Conservation (phyloP, 2,329 filamentous ascomycete species). For the Aureobasidium subglaciale region DNA sequence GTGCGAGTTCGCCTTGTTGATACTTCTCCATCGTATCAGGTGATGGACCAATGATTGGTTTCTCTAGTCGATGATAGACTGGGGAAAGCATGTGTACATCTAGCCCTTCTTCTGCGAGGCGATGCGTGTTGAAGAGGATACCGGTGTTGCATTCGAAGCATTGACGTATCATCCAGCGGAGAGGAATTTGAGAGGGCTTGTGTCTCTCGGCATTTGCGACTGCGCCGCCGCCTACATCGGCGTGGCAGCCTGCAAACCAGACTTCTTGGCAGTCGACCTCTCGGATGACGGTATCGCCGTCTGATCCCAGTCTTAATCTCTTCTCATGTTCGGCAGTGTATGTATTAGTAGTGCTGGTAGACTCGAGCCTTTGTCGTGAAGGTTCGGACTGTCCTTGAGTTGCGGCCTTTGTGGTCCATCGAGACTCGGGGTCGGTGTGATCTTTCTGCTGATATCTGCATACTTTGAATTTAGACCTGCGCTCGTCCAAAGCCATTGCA, state of each 20-base stretch:
- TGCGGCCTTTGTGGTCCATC: constrained; percentile 20
- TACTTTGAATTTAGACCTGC: constrained; percentile 39
- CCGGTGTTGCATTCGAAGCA: constrained; percentile 42
- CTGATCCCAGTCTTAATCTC: constrained; percentile 22
- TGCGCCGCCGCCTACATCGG: constrained; percentile 40
- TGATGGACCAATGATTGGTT: constrained; percentile 30
- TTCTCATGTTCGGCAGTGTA: constrained; percentile 14
- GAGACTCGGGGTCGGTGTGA: constrained; percentile 13
- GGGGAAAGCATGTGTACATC: constrained; percentile 39
- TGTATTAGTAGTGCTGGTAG: not conserved
- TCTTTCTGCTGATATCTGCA: constrained; percentile 32
- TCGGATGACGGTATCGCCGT: constrained; percentile 9
- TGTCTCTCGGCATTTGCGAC: constrained; percentile 36
- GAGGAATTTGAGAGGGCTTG: constrained; percentile 38
- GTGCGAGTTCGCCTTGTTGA: constrained; percentile 27
- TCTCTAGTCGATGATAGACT: constrained; percentile 26
- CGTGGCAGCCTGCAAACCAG: constrained; percentile 39
- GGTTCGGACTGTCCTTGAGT: not conserved
- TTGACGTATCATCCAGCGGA: constrained; percentile 44
- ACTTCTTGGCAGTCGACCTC: constrained; percentile 28
- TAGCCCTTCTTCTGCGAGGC: constrained; percentile 35
- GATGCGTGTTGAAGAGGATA: constrained; percentile 36
- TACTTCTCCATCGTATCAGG: constrained; percentile 32
- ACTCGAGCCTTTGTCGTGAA: not conserved
- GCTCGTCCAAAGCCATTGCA: constrained; percentile 40